Conservation (phyloP, 345 rosid species). For the Syzygium aqueum region DNA sequence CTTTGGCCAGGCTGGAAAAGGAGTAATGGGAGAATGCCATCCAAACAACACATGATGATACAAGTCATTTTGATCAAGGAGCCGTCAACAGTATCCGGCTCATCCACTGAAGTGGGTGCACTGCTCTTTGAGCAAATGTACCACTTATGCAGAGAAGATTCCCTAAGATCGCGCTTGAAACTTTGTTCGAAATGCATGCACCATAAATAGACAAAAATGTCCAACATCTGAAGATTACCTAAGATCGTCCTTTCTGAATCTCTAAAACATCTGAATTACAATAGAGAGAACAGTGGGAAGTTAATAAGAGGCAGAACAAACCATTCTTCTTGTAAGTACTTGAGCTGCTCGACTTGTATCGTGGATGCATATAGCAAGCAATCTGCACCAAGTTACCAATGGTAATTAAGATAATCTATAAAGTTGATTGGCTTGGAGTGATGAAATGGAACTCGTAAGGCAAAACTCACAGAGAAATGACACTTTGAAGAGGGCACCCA, state of each 20-base stretch:
- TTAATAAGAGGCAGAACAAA: slow-evolving; percentile 10
- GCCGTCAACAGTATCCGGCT: neutral
- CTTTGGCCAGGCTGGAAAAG: neutral
- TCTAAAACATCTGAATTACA: neutral
- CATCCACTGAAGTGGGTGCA: neutral
- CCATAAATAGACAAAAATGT: neutral
- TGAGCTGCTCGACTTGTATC: slow-evolving; percentile 62
- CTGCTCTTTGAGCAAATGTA: neutral
- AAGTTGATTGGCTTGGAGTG: neutral
- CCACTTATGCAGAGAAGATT: neutral
- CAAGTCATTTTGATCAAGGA: neutral
- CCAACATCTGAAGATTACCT: neutral
- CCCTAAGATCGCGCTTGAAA: neutral
- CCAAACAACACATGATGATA: neutral
- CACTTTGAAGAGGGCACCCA: slow-evolving; percentile 97
- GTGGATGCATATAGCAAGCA: slow-evolving; percentile 69
- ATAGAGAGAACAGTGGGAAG: neutral
- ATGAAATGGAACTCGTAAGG: neutral
- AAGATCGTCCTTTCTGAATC: neutral
- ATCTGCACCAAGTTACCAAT: slow-evolving; percentile 21
- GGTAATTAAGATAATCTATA: neutral
- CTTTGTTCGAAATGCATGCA: neutral
- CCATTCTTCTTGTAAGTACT: slow-evolving; percentile 73
- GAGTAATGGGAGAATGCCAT: neutral
- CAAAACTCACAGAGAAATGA: slow-evolving; percentile 62